Percentiles rank a stretch among this genome's conserved stretches.
Evolutionary conservation across 345 rosid species (phyloP).

Genomic region (Eucalyptus paniculata): DNA sequence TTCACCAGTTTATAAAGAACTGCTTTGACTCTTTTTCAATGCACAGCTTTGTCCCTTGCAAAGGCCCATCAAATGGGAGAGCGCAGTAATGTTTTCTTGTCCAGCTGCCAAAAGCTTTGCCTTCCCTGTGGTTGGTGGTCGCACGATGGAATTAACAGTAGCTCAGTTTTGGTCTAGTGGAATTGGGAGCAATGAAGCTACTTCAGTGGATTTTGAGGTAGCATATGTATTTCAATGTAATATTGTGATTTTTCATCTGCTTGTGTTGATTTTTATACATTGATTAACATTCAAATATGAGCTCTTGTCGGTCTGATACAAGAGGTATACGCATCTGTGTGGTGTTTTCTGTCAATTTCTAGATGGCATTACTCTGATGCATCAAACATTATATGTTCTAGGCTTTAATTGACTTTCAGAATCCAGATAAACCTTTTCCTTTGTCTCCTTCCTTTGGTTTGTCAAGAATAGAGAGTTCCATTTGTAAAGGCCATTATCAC

Average conservation of each 20-base stretch:
- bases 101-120: conserved; percentile 72
- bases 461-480: not conserved
- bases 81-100: conserved; percentile 57
- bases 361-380: not conserved
- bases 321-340: not conserved
- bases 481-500: not conserved
- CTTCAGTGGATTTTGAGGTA: conserved; percentile 93
- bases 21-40: conserved; percentile 10
- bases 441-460: not conserved
- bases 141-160: conserved; percentile 83
- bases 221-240: not conserved
- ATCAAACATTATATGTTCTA: not conserved
- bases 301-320: not conserved
- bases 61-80: conserved; percentile 95
- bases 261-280: not conserved
- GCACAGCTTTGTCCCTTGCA: conserved; percentile 81
- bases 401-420: not conserved
- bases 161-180: conserved; percentile 99
- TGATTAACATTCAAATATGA: not conserved
- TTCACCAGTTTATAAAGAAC: not conserved
- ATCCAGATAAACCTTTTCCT: not conserved
- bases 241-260: not conserved
- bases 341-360: not conserved
- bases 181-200: conserved; percentile 75
- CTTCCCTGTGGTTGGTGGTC: conserved; percentile 79